Base-by-base conservation (phyloP, 2,329 filamentous ascomycete species). In the Trichoderma citrinoviride region DNA sequence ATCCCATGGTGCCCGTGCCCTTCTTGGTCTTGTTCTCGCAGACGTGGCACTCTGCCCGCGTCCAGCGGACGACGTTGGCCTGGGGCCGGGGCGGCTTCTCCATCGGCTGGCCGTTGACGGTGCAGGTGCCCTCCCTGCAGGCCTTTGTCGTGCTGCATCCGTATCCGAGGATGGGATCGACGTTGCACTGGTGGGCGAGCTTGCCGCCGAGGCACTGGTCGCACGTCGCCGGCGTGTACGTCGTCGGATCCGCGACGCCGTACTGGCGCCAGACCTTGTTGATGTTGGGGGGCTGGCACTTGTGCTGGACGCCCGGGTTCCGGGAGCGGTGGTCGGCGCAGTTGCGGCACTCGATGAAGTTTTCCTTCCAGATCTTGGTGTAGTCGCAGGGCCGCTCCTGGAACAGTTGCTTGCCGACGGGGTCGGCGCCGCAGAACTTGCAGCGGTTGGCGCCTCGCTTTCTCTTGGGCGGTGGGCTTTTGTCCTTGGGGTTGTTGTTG, bases 271-370 rank as follows among this genome's bases (percentile, higher is more conserved):
- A 69, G 5, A 67, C 44, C 3, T 66, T 54, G 1, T 21, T 37
- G 23, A 58, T 55, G 3, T 61, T 33, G 6, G 33, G 50, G 1
- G 69, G 46, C 15, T 58, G 29, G 65, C 71, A 73, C 6, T 7
- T 47, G 54, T 69, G 66, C 0, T 57, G 19, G 10, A 17, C 17
- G 25, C 33, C 49, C 1, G 65, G 58, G 43, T 66, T 43, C 5
- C 27, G 15, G 14, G 61, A 66, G 12, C 71, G 66, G 44, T 70
- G 33, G 60, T 73, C 68, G 47, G 72, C 67, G 55, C 72, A 73
- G 66, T 71, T 73, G 41, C 61, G 65, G 64, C 72, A 73, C 41
- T 73, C 72, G 5, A 71, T 44, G 52, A 63, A 66, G 7, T 62
- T 62, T 1, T 47, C 56, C 7, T 53, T 62, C 3, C n/a, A 53